Percentiles rank a stretch among this genome's conserved stretches.
Conservation (phyloP, 148 eudicot genomes). For the Suaeda aralocaspica region DNA sequence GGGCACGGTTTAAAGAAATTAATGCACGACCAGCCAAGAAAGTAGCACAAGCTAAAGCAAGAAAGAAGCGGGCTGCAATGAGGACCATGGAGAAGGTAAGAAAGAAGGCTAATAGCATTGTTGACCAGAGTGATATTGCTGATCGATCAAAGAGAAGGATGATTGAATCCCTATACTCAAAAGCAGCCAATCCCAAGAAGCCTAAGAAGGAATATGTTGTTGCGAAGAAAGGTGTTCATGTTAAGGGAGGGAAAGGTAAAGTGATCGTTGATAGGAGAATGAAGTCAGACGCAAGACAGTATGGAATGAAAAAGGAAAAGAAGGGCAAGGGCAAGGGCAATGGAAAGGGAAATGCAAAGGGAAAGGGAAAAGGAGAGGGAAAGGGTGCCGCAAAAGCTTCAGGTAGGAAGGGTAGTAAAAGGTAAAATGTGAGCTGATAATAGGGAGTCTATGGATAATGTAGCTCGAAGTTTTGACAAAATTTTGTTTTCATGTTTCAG, state of each 20-base stretch:
- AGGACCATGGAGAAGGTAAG: constrained; percentile 73
- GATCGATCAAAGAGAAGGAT: constrained; percentile 83
- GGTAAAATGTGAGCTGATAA: constrained; percentile 10
- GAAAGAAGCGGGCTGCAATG: constrained; percentile 70
- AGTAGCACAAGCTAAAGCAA: constrained; percentile 86
- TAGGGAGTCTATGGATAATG: not conserved
- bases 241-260: constrained; percentile 78
- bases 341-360: constrained; percentile 41
- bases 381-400: constrained; percentile 10
- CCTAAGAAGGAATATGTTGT: constrained; percentile 81
- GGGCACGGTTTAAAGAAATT: constrained; percentile 68
- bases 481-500: too few relatives aligned
- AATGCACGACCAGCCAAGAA: constrained; percentile 89
- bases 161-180: constrained; percentile 77
- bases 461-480: not conserved
- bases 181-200: constrained; percentile 63
- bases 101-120: constrained; percentile 81
- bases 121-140: constrained; percentile 75
- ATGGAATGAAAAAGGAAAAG: constrained; percentile 44
- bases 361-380: constrained; percentile 27
- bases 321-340: constrained; percentile 37
- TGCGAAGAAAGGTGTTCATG: constrained; percentile 90
- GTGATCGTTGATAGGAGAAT: constrained; percentile 75
- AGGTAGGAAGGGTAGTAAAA: constrained; percentile 10
- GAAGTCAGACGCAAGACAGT: constrained; percentile 68